Evolutionary conservation across 1,284 basidiomycete genomes (phyloP).

Genomic region (Neotropicomus parvogracilis): DNA sequence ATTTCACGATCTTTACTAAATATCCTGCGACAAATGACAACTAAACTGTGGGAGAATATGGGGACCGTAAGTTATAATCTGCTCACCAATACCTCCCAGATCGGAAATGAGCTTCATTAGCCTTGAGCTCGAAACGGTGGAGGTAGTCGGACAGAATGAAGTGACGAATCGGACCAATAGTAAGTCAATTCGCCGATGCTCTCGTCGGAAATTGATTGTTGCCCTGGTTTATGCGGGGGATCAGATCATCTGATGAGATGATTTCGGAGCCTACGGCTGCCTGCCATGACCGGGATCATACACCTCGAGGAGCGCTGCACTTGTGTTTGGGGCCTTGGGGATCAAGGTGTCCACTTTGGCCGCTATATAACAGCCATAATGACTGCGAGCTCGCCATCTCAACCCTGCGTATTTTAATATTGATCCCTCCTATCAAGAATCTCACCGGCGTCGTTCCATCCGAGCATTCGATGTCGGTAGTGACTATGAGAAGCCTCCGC

Average conservation of each 20-base stretch:
- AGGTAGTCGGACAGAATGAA: too few relatives aligned
- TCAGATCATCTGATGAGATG: background rate
- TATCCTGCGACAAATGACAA: too few relatives aligned
- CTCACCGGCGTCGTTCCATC: slow-evolving; percentile 9
- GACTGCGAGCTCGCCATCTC: background rate
- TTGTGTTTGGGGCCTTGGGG: background rate
- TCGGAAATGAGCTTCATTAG: too few relatives aligned
- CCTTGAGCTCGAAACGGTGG: too few relatives aligned
- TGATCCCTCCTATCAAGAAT: background rate
- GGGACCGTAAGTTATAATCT: too few relatives aligned
- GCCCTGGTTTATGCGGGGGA: background rate
- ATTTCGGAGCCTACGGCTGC: background rate
- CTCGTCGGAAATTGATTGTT: background rate
- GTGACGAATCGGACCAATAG: too few relatives aligned
- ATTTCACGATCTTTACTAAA: too few relatives aligned
- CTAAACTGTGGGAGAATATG: too few relatives aligned
- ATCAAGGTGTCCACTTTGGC: background rate
- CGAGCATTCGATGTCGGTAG: slow-evolving; percentile 4
- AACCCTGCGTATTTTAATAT: background rate
- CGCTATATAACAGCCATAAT: background rate
- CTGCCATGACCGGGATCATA: background rate
- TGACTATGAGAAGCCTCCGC: slow-evolving; percentile 3
- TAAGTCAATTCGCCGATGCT: too few relatives aligned
- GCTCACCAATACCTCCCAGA: too few relatives aligned
- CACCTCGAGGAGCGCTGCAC: background rate